A percentile compares a stretch with the other conserved stretches of the same genome.
phyloP scores from a whole-genome alignment of 176 grass and related monocot species.

The Cenchrus fungigraminus region DNA sequence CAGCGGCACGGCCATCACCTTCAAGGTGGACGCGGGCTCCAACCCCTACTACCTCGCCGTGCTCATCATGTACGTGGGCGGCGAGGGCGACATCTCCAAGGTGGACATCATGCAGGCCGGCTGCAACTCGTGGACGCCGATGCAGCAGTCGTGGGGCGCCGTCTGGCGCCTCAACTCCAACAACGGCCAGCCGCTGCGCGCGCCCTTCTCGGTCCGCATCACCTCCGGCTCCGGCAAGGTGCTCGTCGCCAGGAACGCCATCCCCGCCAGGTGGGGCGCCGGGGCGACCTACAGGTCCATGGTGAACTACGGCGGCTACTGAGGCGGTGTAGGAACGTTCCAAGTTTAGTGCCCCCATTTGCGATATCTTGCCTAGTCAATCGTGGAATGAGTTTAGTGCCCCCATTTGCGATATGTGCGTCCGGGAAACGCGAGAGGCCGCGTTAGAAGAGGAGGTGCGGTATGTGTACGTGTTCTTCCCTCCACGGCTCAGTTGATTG shows the following conservation, averaged over 20 bases:
- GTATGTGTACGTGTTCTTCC: neutral
- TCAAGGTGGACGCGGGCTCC: slow-evolving; percentile 61
- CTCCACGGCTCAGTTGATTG: neutral
- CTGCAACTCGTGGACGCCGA: slow-evolving; percentile 44
- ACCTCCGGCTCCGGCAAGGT: slow-evolving; percentile 58
- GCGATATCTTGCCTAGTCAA: neutral
- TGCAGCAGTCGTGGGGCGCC: slow-evolving; percentile 75
- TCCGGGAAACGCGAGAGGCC: slow-evolving; percentile 49
- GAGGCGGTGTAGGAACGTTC: neutral
- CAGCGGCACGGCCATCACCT: slow-evolving; percentile 39
- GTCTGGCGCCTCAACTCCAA: slow-evolving; percentile 60
- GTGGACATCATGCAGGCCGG: slow-evolving; percentile 59
- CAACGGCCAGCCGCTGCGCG: slow-evolving; percentile 42
- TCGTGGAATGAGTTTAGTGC: neutral
- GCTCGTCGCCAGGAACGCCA: slow-evolving; percentile 54
- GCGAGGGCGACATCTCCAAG: slow-evolving; percentile 57
- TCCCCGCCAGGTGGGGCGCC: slow-evolving; percentile 63
- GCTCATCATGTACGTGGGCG: slow-evolving; percentile 53
- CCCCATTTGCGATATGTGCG: slow-evolving; percentile 7
- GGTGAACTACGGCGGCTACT: slow-evolving; percentile 49
- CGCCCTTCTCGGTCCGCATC: slow-evolving; percentile 66
- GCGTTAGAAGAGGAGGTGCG: slow-evolving; percentile 38
- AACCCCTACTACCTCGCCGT: slow-evolving; percentile 72
- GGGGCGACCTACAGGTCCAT: slow-evolving; percentile 51
- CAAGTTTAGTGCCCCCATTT: neutral